Conservation (phyloP, 2,329 filamentous ascomycete genomes). For the Macrophomina pseudophaseolina region DNA sequence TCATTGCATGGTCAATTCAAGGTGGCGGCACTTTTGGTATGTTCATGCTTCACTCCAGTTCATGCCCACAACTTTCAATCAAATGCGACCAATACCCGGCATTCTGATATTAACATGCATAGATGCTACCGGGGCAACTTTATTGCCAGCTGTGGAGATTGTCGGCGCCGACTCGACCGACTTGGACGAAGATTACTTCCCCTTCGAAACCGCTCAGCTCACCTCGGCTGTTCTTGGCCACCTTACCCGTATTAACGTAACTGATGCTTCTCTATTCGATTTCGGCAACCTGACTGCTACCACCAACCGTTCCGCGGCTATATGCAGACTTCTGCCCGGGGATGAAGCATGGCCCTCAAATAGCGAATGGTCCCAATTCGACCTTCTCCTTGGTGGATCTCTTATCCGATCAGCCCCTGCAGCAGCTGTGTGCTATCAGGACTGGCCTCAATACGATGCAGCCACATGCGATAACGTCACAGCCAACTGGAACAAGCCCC, state of each 20-base stretch:
- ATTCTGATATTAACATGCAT: too few species aligned
- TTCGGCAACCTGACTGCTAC: background rate
- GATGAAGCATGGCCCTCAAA: slow-evolving; percentile 31
- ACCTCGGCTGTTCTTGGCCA: background rate
- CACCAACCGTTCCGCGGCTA: background rate
- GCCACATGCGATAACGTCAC: background rate
- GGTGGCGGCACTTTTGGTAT: too few species aligned
- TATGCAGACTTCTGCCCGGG: background rate
- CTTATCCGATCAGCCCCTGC: slow-evolving; percentile 34
- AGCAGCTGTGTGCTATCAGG: slow-evolving; percentile 37
- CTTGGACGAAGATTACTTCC: background rate
- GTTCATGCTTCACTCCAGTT: too few species aligned
- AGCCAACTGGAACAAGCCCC: background rate
- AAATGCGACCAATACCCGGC: too few species aligned
- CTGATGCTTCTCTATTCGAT: background rate
- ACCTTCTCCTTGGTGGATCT: slow-evolving; percentile 32
- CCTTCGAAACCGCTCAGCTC: background rate
- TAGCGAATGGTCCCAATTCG: slow-evolving; percentile 34
- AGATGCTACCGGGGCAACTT: background rate
- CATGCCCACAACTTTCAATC: too few species aligned
- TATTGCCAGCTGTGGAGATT: background rate
- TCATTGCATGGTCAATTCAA: too few species aligned
- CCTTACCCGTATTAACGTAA: background rate
- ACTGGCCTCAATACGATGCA: background rate
- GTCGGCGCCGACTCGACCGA: background rate